Percentiles rank a stretch among this genome's conserved stretches.
Evolutionary conservation across 164 flowering plant species (phyloP).

Genomic region (Umbellularia californica): DNA sequence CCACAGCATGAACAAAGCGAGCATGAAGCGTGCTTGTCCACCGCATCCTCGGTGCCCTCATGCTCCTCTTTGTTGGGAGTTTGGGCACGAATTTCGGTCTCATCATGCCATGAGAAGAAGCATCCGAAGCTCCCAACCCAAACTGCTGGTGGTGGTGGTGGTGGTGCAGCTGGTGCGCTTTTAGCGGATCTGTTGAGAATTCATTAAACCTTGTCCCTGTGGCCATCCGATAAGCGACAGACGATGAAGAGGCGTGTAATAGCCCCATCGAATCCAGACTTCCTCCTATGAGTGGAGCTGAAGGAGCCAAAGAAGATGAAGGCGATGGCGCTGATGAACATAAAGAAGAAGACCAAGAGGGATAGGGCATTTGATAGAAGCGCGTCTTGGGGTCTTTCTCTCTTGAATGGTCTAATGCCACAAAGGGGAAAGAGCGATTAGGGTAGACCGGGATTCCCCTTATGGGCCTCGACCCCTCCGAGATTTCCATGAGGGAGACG

Average conservation of each 20-base stretch:
- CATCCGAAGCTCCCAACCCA: constrained; percentile 27
- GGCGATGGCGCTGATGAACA: constrained; percentile 3
- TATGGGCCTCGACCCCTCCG: constrained; percentile 38
- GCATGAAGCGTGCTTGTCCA: constrained; percentile 74
- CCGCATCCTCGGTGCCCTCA: constrained; percentile 74
- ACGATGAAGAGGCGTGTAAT: constrained; percentile 20
- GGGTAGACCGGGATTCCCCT: constrained; percentile 67
- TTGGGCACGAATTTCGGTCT: constrained; percentile 54
- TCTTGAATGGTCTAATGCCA: constrained; percentile 24
- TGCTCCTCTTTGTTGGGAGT: constrained; percentile 47
- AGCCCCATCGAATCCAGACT: constrained; percentile 31
- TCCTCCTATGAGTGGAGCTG: constrained; percentile 22
- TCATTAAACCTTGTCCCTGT: constrained; percentile 32
- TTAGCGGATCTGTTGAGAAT: constrained; percentile 25
- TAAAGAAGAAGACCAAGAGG: constrained; percentile 15
- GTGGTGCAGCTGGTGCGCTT: constrained; percentile 30
- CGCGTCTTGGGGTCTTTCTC: constrained; percentile 33
- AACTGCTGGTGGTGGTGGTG: constrained; percentile 25
- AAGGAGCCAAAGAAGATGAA: constrained; percentile 10
- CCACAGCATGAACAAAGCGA: constrained; percentile 69
- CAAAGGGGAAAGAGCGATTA: constrained; percentile 48
- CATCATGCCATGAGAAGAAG: constrained; percentile 28
- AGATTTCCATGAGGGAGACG: constrained; percentile 26
- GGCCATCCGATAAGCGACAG: constrained; percentile 24
- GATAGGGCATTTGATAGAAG: constrained; percentile 28